Base-by-base conservation (phyloP, 179 eudicot genomes). In the Silene noctiflora region DNA sequence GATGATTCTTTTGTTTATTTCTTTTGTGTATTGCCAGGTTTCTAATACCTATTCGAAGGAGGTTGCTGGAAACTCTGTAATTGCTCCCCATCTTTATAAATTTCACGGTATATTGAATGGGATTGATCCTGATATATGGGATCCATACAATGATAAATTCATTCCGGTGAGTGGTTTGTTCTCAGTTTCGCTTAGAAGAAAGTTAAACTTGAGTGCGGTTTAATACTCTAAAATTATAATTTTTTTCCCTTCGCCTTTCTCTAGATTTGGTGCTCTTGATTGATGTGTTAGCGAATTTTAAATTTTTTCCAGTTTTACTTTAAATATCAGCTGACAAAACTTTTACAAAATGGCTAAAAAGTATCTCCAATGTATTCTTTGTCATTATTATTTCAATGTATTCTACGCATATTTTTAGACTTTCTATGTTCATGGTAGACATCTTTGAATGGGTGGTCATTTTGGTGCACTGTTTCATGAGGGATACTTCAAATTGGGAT, bases 101-200 rank as follows among this genome's bases (percentile, higher is more conserved):
- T 96, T 96, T 82, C 91, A 91, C 77, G 99, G 99, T 33, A 93
- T 96, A 85, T 67, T 93, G 55, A 96, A 96, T 82, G 99, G 99
- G 75, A 96, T 96, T 59, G 99, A 93, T 85, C 97, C 92, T 71
- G 99, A 88, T 75, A 90, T 96, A 71, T 91, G 98, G 99, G 99
- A 93, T 72, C 98, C 99, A 19, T 91, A 81, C 74, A 91, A 96
- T 61, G 99, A 96, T 73, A 90, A 86, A 42, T 89, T 87, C 81
- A 79, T 96, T 81, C 99, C 99, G 59, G 99, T 96, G 78, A 91
- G 98, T 86, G 70, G 62, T 68, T 66, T 35, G 14, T 79, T 39
- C 74, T 82, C 55, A 13, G 65, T 25, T 67, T 16, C 1, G 31
- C 48, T 51, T 24, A 27, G 19, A 42, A 21, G 13, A 12, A 27